These are phyloP conservation scores for Aureobasidium musti DNA, from an alignment of 2,329 filamentous ascomycete species.

Conservation along the genomic window DNA sequence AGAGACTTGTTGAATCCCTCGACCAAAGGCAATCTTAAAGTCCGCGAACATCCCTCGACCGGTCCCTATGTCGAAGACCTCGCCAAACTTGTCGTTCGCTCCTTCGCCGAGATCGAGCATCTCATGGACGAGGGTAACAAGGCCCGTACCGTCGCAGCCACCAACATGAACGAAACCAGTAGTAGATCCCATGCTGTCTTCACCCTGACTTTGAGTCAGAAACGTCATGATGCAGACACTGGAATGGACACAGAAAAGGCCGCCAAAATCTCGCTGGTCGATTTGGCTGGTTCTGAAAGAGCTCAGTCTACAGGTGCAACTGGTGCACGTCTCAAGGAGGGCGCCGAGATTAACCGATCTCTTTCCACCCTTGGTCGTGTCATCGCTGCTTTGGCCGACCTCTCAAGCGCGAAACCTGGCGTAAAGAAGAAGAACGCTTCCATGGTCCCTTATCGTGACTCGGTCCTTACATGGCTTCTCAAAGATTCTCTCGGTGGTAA, in stretches of 20 bases:
- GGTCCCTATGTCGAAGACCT: slow-evolving; percentile 98
- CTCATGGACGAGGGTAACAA: slow-evolving; percentile 99
- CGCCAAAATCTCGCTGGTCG: slow-evolving; percentile 95
- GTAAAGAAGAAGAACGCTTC: slow-evolving; percentile 78
- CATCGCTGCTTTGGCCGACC: slow-evolving; percentile 90
- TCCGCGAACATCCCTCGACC: slow-evolving; percentile 95
- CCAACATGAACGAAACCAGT: slow-evolving; percentile 99
- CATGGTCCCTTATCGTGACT: slow-evolving; percentile 92
- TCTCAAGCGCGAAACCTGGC: slow-evolving; percentile 80
- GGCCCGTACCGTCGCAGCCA: slow-evolving; percentile 93
- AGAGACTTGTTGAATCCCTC: slow-evolving; percentile 92
- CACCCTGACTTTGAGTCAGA: slow-evolving; percentile 92
- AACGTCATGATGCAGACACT: slow-evolving; percentile 84
- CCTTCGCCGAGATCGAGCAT: slow-evolving; percentile 93
- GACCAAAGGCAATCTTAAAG: slow-evolving; percentile 94
- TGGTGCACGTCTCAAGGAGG: slow-evolving; percentile 91
- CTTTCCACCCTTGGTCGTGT: slow-evolving; percentile 95
- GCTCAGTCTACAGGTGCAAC: slow-evolving; percentile 97
- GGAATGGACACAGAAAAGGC: slow-evolving; percentile 98
- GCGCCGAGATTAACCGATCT: slow-evolving; percentile 97
- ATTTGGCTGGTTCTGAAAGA: slow-evolving; percentile 95
- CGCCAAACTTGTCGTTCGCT: slow-evolving; percentile 89
- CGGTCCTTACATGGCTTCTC: slow-evolving; percentile 90
- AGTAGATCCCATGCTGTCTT: slow-evolving; percentile 98
- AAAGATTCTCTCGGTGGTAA: slow-evolving; percentile 98